phyloP scores from a whole-genome alignment of 345 rosid genomes.

The Eucalyptus dawsonii region DNA sequence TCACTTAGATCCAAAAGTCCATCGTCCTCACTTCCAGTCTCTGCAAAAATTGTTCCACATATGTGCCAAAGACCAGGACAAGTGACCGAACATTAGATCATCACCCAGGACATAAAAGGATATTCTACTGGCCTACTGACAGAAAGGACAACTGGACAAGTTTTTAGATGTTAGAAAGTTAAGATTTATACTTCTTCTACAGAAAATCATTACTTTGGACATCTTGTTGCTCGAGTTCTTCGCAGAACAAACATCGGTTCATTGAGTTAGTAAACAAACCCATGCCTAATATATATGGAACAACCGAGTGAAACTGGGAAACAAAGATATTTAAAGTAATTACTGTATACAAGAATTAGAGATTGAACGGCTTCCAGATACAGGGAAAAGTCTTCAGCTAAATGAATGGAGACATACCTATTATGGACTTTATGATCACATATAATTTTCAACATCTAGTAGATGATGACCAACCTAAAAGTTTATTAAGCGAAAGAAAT shows the following conservation, averaged over 20 bases:
- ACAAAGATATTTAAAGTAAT: not conserved
- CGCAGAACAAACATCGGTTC: not conserved
- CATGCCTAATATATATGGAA: not conserved
- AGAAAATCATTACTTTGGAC: not conserved
- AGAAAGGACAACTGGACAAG: not conserved
- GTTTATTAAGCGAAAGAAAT: not conserved
- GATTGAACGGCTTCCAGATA: not conserved
- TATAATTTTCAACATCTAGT: not conserved
- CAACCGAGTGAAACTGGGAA: not conserved
- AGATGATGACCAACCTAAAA: not conserved
- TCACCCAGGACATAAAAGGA: not conserved
- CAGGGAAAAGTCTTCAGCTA: not conserved
- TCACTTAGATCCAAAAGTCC: slow-evolving; percentile 91
- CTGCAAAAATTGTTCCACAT: slow-evolving; percentile 17
- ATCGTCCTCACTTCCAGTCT: slow-evolving; percentile 99
- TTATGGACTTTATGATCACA: not conserved
- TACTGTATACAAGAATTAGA: not conserved
- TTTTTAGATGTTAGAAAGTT: not conserved
- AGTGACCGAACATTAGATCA: not conserved
- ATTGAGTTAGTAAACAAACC: not conserved
- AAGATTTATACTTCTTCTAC: not conserved
- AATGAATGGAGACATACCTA: not conserved
- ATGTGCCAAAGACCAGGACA: not conserved
- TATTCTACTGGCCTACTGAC: not conserved
- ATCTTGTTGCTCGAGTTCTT: not conserved